These are phyloP conservation scores for Picochlorum sp. DNA, from an alignment of 139 green algal species.

Conservation along the genomic window DNA sequence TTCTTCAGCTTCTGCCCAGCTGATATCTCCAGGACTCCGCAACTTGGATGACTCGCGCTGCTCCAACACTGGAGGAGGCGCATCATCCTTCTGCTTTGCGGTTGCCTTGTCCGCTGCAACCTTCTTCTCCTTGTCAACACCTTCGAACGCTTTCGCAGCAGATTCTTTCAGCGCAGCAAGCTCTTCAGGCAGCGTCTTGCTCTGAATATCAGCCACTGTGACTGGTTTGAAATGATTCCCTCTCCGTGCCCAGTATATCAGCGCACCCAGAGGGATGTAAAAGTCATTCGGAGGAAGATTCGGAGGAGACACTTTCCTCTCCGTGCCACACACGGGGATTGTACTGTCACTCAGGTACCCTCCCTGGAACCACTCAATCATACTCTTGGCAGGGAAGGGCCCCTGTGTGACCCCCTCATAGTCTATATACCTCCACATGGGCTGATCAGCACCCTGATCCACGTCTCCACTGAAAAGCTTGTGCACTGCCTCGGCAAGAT, in stretches of 20 bases:
- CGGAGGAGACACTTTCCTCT: slow-evolving; percentile 34
- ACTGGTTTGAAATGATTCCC: slow-evolving; percentile 22
- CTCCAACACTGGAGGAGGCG: not conserved
- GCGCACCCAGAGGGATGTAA: slow-evolving; percentile 23
- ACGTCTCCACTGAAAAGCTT: slow-evolving; percentile 25
- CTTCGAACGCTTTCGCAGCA: slow-evolving; percentile 8
- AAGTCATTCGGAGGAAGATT: slow-evolving; percentile 30
- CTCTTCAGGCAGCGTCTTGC: slow-evolving; percentile 12
- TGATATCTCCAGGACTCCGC: not conserved
- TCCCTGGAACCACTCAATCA: slow-evolving; percentile 24
- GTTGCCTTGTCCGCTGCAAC: not conserved
- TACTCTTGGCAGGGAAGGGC: slow-evolving; percentile 31
- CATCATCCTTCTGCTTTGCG: not conserved
- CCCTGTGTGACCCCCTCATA: slow-evolving; percentile 33
- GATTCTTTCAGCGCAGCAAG: slow-evolving; percentile 5
- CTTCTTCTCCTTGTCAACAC: slow-evolving; percentile 1
- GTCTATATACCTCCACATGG: slow-evolving; percentile 40
- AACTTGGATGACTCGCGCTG: not conserved
- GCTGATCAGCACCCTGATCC: slow-evolving; percentile 27
- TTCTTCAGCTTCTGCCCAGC: not conserved
- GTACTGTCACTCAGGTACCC: slow-evolving; percentile 22
- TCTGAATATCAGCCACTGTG: slow-evolving; percentile 12
- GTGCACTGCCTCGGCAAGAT: slow-evolving; percentile 7
- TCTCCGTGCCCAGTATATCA: slow-evolving; percentile 11
- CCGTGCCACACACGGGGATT: slow-evolving; percentile 31